A percentile compares a stretch with the other conserved stretches of the same genome.
Conservation (phyloP, 768 basidiomycete genomes). For the Grammothele lineata region DNA sequence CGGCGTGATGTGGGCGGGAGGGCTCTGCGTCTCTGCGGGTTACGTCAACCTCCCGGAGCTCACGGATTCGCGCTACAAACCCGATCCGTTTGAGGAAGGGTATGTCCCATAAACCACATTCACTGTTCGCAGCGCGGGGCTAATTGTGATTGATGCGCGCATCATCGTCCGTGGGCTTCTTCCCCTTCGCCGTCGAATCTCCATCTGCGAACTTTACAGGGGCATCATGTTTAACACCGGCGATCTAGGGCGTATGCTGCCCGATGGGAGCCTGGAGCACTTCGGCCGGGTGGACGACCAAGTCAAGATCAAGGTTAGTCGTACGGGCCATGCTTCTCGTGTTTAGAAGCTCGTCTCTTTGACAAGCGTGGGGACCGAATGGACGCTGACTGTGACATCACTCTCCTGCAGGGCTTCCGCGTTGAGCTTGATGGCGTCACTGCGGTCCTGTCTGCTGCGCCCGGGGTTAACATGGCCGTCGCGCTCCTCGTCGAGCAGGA, state of each 20-base stretch:
- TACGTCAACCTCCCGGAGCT: neutral
- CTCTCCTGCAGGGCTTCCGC: slow-evolving; percentile 42
- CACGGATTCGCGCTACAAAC: slow-evolving; percentile 29
- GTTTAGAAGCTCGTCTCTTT: no score
- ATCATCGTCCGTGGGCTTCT: no score
- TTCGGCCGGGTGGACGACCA: slow-evolving; percentile 54
- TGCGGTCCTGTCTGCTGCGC: slow-evolving; percentile 43
- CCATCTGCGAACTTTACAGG: neutral
- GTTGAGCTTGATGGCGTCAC: slow-evolving; percentile 59
- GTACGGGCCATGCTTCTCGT: no score
- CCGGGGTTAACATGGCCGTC: slow-evolving; percentile 37
- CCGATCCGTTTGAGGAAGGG: slow-evolving; percentile 40
- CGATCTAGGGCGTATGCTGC: slow-evolving; percentile 47
- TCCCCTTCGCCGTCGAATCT: slow-evolving; percentile 37
- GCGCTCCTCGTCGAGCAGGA: slow-evolving; percentile 44
- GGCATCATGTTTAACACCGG: slow-evolving; percentile 54
- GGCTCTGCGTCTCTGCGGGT: slow-evolving; percentile 16
- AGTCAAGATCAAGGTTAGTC: slow-evolving; percentile 54
- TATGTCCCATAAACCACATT: no score
- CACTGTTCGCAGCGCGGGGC: no score
- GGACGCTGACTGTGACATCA: neutral
- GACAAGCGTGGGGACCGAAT: neutral
- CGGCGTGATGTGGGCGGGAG: slow-evolving; percentile 22
- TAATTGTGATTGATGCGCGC: no score
- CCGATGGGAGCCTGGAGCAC: slow-evolving; percentile 46